Evolutionary conservation across 257 asterid species (phyloP).

Genomic region (Perilla frutescens): DNA sequence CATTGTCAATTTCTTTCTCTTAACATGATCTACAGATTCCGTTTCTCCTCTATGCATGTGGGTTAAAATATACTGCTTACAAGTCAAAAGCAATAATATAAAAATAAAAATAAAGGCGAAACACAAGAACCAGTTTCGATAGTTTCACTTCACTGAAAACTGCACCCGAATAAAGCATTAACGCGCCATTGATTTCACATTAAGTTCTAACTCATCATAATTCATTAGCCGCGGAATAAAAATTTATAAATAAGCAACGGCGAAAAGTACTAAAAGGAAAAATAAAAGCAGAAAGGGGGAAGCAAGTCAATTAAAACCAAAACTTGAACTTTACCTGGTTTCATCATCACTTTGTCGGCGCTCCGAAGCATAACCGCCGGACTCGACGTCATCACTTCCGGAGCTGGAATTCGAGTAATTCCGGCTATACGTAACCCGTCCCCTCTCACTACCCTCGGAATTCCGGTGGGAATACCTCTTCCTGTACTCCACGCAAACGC

Average conservation of each 20-base stretch:
- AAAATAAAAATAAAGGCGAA: not conserved
- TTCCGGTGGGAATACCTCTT: conserved; percentile 49
- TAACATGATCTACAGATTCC: conserved; percentile 2
- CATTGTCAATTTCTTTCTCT: conserved; percentile 19
- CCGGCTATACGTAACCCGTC: conserved; percentile 38
- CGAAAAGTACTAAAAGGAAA: not conserved
- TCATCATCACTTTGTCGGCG: conserved; percentile 61
- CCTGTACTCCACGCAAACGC: conserved; percentile 59
- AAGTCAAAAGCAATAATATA: not conserved
- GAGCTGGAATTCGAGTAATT: conserved; percentile 66
- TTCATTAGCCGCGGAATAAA: not conserved
- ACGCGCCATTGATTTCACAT: not conserved
- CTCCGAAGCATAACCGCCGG: conserved; percentile 57
- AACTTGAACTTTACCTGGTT: conserved; percentile 54
- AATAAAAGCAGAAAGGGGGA: not conserved
- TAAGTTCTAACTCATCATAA: conserved; percentile 2
- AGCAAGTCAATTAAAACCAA: not conserved
- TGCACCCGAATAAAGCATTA: conserved; percentile 1
- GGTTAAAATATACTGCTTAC: not conserved
- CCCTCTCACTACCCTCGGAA: conserved; percentile 43
- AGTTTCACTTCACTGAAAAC: not conserved
- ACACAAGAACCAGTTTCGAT: conserved; percentile 3
- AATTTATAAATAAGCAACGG: not conserved
- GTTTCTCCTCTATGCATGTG: conserved; percentile 17
- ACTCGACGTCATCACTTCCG: conserved; percentile 64